Conservation (phyloP, 2,329 filamentous ascomycete genomes). For the Ophiosphaerella narmari region DNA sequence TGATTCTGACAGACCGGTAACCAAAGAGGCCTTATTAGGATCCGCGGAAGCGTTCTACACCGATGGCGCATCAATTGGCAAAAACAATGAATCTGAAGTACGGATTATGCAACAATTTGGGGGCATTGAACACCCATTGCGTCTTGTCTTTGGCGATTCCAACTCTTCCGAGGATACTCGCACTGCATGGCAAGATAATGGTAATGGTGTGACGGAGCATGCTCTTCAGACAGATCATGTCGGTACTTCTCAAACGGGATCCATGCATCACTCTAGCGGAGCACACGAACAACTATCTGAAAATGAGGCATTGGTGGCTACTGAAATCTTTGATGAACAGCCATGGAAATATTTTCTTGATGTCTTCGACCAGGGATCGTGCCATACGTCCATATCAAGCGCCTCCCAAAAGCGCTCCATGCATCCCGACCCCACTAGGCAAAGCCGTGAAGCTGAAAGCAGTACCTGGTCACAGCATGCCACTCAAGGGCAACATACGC, state of each 20-base stretch:
- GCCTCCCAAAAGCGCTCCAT: constrained; percentile 16
- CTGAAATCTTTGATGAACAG: constrained; percentile 31
- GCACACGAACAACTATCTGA: constrained; percentile 3
- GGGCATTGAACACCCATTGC: constrained; percentile 20
- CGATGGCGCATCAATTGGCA: not conserved
- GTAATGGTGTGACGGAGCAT: constrained; percentile 18
- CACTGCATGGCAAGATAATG: constrained; percentile 8
- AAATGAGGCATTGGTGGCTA: constrained; percentile 4
- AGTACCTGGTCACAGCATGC: constrained; percentile 33
- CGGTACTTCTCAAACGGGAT: constrained; percentile 9
- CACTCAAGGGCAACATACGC: constrained; percentile 24
- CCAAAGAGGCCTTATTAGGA: not conserved
- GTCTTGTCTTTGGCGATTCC: constrained; percentile 22
- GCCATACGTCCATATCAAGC: constrained; percentile 15
- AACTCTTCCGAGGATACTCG: constrained; percentile 7
- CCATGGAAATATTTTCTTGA: constrained; percentile 33
- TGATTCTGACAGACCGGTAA: not conserved
- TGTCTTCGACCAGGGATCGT: constrained; percentile 25
- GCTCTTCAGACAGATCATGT: constrained; percentile 17
- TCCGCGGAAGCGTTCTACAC: not conserved
- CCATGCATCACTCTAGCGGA: constrained; percentile 12
- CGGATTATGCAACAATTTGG: constrained; percentile 21
- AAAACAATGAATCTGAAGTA: constrained; percentile 9
- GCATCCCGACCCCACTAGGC: constrained; percentile 18
- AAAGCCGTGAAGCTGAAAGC: constrained; percentile 12